Base-by-base conservation (phyloP, 441 rosid genomes). In the Rhodomyrtus psidioides region DNA sequence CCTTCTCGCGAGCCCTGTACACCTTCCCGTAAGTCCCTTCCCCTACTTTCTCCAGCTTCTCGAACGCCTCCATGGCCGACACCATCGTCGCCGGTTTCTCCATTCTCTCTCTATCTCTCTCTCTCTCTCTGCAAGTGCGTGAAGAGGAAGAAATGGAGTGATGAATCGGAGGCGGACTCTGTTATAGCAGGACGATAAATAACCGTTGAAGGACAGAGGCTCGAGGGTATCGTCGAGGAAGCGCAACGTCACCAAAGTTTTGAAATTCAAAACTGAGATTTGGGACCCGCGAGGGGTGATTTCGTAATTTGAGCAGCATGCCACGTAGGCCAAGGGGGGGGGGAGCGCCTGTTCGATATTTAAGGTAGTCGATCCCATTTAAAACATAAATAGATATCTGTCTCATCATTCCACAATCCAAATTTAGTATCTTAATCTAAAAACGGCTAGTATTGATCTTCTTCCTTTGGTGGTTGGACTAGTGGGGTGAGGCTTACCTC, bases 11-110 rank as follows among this genome's bases (percentile, higher is more conserved):
- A 26, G 99, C 99, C 91, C 98, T 89, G 91, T 96, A 98, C 9
- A 98, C 99, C 87, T 98, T 98, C 0, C 98, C 99, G 89, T 96
- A 98, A 6, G 99, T 98, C 14, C 99, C 99, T 88, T 98, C 99
- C 53, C 99, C 99, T 1, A 96, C 98, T 87, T 98, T 98, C 94
- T 98, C 99, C 10, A 96, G 95, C 91, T 98, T 98, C 92, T 98
- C 98, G 90, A 95, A 98, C 28, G 93, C 94, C 74, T 96, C 97
- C 98, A 94, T 98, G 28, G 94, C 98, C 19, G 97, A 95, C 12
- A 86, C 87, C 12, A 90, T 82, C 56, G 23, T 39, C 83, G 42
- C 34, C 53, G 84, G 88, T 58, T 88, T 92, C 84, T 94, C 96
- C 95, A 93, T 92, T 74, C 57, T 85, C 30, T 82, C 30, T 57